Conservation (phyloP, 1,284 basidiomycete genomes). For the Lentinula novae-zelandiae region DNA sequence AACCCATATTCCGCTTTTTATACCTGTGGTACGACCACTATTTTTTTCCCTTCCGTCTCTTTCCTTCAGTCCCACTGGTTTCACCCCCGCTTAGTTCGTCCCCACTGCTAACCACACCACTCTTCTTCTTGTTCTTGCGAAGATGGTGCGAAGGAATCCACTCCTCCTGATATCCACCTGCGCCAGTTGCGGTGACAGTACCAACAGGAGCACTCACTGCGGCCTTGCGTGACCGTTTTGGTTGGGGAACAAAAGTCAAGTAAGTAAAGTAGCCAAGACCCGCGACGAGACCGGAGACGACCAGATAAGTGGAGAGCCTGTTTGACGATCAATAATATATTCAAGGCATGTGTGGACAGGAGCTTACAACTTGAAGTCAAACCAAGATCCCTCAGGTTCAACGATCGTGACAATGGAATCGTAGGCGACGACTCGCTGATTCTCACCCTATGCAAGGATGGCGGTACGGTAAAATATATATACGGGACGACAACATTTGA, state of each 20-base stretch:
- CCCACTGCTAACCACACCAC: slow-evolving; percentile 47
- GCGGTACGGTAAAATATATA: background rate
- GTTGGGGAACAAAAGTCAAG: slow-evolving; percentile 59
- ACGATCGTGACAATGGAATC: slow-evolving; percentile 81
- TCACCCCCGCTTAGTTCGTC: slow-evolving; percentile 66
- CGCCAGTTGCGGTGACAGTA: slow-evolving; percentile 62
- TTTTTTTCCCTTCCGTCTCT: slow-evolving; percentile 58
- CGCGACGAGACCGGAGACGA: slow-evolving; percentile 64
- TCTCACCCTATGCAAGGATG: slow-evolving; percentile 37
- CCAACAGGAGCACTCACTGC: slow-evolving; percentile 55
- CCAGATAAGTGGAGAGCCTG: slow-evolving; percentile 75
- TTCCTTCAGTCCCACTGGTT: slow-evolving; percentile 54
- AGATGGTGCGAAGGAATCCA: slow-evolving; percentile 91
- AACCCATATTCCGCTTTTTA: background rate
- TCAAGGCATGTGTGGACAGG: slow-evolving; percentile 4
- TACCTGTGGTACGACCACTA: slow-evolving; percentile 22
- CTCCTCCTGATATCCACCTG: slow-evolving; percentile 82
- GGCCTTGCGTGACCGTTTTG: slow-evolving; percentile 45
- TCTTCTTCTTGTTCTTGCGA: slow-evolving; percentile 46
- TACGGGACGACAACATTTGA: slow-evolving; percentile 12
- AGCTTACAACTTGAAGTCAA: slow-evolving; percentile 78
- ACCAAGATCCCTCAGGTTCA: slow-evolving; percentile 75
- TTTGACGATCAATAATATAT: slow-evolving; percentile 1
- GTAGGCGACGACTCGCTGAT: slow-evolving; percentile 66
- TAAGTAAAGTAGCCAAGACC: slow-evolving; percentile 70